Percentiles rank a stretch among this genome's conserved stretches.
Conservation (phyloP, 345 rosid genomes). For the Ailanthus altissimus region DNA sequence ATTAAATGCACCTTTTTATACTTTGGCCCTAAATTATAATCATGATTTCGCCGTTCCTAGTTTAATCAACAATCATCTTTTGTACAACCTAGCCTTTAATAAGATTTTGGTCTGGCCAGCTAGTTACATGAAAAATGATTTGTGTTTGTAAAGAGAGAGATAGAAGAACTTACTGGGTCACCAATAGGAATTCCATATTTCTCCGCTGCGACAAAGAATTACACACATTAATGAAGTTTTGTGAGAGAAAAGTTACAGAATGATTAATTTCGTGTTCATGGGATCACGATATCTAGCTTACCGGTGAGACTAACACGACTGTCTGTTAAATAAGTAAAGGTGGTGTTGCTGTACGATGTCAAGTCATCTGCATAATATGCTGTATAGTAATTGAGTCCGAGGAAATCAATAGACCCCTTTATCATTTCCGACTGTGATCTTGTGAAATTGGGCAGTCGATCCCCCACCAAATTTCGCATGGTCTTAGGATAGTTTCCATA, state of each 20-base stretch:
- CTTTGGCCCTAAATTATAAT: too few species aligned
- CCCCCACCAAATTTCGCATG: conserved; percentile 41
- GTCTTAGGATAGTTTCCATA: conserved; percentile 50
- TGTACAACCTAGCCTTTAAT: too few species aligned
- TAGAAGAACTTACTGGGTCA: conserved; percentile 29
- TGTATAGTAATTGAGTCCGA: conserved; percentile 61
- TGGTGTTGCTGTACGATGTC: conserved; percentile 15
- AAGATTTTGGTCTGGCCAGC: too few species aligned
- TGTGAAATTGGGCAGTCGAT: conserved; percentile 57
- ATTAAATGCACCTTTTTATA: too few species aligned
- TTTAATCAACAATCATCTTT: too few species aligned
- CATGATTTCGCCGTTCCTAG: too few species aligned
- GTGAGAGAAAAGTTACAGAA: background rate
- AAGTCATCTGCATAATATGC: conserved; percentile 37
- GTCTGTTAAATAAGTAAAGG: conserved; percentile 43
- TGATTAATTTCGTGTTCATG: too few species aligned
- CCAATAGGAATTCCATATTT: conserved; percentile 49
- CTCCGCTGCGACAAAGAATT: conserved; percentile 26
- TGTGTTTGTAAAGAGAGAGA: too few species aligned
- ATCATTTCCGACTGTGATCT: conserved; percentile 48
- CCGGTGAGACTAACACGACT: conserved; percentile 37
- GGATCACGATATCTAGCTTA: conserved; percentile 4
- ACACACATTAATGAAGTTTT: background rate
- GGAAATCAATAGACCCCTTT: conserved; percentile 54
- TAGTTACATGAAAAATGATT: too few species aligned